Percentiles rank a stretch among this genome's conserved stretches.
phyloP scores from a whole-genome alignment of 352 stramenopile genomes.

The Phytophthora fragariaefolia region DNA sequence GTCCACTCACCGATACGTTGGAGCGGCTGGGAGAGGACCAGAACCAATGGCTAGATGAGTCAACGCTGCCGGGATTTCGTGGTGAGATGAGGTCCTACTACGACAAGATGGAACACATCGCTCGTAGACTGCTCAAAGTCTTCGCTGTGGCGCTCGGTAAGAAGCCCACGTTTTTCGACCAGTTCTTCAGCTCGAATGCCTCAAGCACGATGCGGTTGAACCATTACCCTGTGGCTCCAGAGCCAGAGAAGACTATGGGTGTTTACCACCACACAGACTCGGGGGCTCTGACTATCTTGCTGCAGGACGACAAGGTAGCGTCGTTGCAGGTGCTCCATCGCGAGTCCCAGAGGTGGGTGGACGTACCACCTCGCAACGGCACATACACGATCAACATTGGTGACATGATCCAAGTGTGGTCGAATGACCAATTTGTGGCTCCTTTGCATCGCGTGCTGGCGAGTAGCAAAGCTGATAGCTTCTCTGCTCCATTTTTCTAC shows the following conservation, averaged over 20 bases:
- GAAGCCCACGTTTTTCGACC: constrained; percentile 52
- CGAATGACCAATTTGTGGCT: constrained; percentile 59
- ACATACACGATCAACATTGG: constrained; percentile 69
- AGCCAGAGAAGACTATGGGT: constrained; percentile 51
- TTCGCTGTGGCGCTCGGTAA: constrained; percentile 59
- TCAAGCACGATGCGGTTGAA: constrained; percentile 92
- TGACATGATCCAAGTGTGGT: constrained; percentile 68
- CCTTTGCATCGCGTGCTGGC: constrained; percentile 62
- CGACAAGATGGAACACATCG: constrained; percentile 54
- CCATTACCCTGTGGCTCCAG: constrained; percentile 81
- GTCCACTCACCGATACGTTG: constrained; percentile 39
- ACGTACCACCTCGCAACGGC: constrained; percentile 43
- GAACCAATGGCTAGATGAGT: constrained; percentile 80
- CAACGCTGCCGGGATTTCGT: constrained; percentile 59
- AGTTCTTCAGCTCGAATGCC: constrained; percentile 63
- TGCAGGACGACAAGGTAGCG: constrained; percentile 60
- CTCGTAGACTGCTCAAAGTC: constrained; percentile 53
- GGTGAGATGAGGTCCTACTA: constrained; percentile 46
- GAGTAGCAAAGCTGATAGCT: constrained; percentile 35
- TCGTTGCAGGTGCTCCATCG: constrained; percentile 60
- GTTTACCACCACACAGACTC: constrained; percentile 65
- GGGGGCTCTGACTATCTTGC: constrained; percentile 47
- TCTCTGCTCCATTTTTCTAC: constrained; percentile 70
- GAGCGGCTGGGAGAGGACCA: constrained; percentile 84
- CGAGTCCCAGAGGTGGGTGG: constrained; percentile 44